Conservation (phyloP, 2,329 filamentous ascomycete genomes). For the Clonostachys byssicola region DNA sequence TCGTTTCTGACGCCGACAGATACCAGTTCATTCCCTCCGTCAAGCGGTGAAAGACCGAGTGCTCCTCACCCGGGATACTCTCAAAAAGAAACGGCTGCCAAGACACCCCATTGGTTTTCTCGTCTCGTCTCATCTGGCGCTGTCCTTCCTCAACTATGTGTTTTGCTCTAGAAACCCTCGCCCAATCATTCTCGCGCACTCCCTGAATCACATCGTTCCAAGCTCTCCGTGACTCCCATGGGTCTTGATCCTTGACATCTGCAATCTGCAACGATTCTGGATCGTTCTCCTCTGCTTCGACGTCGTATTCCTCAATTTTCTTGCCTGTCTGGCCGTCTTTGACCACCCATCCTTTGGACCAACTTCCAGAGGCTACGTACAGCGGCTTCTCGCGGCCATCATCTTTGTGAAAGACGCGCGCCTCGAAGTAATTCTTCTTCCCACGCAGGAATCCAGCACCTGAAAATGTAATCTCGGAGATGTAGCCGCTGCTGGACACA, state of each 20-base stretch:
- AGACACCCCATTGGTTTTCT: constrained; percentile 30
- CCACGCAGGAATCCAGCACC: constrained; percentile 39
- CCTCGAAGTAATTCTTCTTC: constrained; percentile 31
- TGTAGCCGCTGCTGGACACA: constrained; percentile 35
- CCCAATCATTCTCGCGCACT: constrained; percentile 71
- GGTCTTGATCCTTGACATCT: constrained; percentile 63
- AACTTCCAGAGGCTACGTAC: constrained; percentile 8
- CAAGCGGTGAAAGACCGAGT: constrained; percentile 22
- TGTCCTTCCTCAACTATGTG: constrained; percentile 78
- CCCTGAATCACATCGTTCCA: constrained; percentile 75
- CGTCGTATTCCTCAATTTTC: neutral
- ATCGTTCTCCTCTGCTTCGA: neutral
- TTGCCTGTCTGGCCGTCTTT: neutral
- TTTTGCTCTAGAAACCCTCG: constrained; percentile 67
- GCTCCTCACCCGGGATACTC: constrained; percentile 13
- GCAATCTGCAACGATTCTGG: constrained; percentile 1
- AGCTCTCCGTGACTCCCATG: constrained; percentile 74
- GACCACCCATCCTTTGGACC: constrained; percentile 8
- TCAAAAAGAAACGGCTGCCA: constrained; percentile 36
- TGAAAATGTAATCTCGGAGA: constrained; percentile 40
- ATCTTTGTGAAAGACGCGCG: constrained; percentile 31
- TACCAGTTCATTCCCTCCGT: constrained; percentile 17
- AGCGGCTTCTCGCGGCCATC: constrained; percentile 11
- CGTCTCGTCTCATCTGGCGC: constrained; percentile 66
- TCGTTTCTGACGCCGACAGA: constrained; percentile 25